Base-by-base conservation (phyloP, 129 eudicot species). In the Lonicera japonica region DNA sequence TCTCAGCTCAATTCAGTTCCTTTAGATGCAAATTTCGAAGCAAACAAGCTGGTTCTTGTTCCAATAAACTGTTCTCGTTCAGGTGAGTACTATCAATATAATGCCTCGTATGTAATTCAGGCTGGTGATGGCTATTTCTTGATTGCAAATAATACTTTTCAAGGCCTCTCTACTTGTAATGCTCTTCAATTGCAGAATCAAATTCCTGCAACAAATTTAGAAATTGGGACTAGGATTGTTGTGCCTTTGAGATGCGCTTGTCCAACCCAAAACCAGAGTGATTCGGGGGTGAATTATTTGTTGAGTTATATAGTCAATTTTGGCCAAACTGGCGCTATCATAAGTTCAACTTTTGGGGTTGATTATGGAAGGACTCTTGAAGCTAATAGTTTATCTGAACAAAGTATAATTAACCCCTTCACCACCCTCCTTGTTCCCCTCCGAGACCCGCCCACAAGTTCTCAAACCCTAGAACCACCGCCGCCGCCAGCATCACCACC, bases 161-260 rank as follows among this genome's bases (percentile, higher is more conserved):
- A 75, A 84, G 95, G 96, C 22, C 71, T 92, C 15, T 72, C 96
- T 0, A 92, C 95, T 18, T 92, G 98, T 61, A 87, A 84, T 23
- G 89, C 96, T 45, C 70, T 92, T 47, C 47, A 64, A 36, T 70
- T 25, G 0, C 79, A 82, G 36, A 80, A 78, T 36, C 21, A 51
- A 71, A 59, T 25, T 25, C 22, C 82, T 8, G 12, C 68, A 9
- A 13, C 0, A 14, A 1, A 69, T 19, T 72, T 84, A 53, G 13
- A 17, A 38, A 0, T 65, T 55, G 96, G 87, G 62, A 56, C 70
- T 6, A 80, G 72, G n/a, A 40, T 89, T 53, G 68, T 25, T 8
- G 94, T 89, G 38, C 96, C 94, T 43, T 67, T 89, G 20, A 80
- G 96, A 63, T 85, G 96, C 62, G 90, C 90, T 74, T 89, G 96